Percentiles rank a stretch among this genome's conserved stretches.
These are phyloP conservation scores for Rhizopogon parksii DNA, from an alignment of 1,284 basidiomycete genomes.

Conservation along the genomic window DNA sequence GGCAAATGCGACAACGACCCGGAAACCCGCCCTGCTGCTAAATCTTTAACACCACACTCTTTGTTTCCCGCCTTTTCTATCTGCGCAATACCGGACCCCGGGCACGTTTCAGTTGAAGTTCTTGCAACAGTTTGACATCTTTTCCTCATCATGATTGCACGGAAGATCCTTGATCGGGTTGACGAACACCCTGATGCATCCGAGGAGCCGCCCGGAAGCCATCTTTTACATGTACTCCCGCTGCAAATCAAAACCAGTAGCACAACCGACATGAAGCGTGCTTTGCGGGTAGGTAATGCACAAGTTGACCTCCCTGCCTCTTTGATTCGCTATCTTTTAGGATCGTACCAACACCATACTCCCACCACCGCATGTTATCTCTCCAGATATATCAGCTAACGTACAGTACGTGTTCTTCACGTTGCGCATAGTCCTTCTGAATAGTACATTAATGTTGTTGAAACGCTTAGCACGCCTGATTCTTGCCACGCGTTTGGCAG, in stretches of 20 bases:
- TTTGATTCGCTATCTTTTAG: conserved; percentile 11
- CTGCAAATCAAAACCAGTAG: conserved; percentile 14
- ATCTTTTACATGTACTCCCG: conserved; percentile 10
- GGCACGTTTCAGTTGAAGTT: no score
- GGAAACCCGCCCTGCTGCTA: background rate
- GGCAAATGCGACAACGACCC: background rate
- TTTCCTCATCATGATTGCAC: conserved; percentile 23
- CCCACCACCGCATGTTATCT: conserved; percentile 3
- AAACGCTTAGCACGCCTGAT: conserved; percentile 18
- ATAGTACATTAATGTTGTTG: background rate
- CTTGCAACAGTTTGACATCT: conserved; percentile 8
- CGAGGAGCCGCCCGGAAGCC: background rate
- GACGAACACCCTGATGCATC: conserved; percentile 18
- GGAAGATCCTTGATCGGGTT: conserved; percentile 19
- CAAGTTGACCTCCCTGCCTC: background rate
- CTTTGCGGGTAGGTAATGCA: conserved; percentile 11
- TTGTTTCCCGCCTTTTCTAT: conserved; percentile 16
- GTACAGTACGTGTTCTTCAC: conserved; percentile 9
- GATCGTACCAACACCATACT: conserved; percentile 15
- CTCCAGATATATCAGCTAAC: conserved; percentile 4
- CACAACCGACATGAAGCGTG: conserved; percentile 1
- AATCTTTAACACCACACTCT: conserved; percentile 6
- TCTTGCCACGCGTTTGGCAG: conserved; percentile 21
- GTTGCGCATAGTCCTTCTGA: conserved; percentile 9
- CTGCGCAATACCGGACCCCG: background rate